Percentiles rank a stretch among this genome's conserved stretches.
phyloP scores from a whole-genome alignment of 345 rosid genomes.

The Eucalyptus regnans region DNA sequence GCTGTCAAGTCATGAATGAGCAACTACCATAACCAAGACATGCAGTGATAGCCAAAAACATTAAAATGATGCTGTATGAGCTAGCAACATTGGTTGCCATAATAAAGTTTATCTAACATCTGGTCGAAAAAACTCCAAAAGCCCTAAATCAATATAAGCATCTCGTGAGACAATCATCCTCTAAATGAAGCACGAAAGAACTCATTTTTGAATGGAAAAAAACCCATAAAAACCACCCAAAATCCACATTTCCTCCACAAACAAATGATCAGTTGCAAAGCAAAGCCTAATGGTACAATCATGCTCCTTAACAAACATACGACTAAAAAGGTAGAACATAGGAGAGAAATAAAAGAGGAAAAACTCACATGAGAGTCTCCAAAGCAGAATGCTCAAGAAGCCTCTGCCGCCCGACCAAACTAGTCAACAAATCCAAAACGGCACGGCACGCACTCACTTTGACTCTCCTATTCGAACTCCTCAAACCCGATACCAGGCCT shows the following conservation, averaged over 20 bases:
- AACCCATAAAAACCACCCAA: not conserved
- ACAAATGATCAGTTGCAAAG: not conserved
- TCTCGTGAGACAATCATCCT: not conserved
- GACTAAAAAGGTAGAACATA: not conserved
- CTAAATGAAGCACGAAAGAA: not conserved
- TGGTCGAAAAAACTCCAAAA: not conserved
- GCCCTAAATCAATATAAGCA: not conserved
- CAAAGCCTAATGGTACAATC: not conserved
- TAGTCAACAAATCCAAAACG: constrained; percentile 37
- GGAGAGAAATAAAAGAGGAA: not conserved
- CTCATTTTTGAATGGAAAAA: not conserved
- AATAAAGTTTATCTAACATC: not conserved
- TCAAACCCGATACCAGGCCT: constrained; percentile 13
- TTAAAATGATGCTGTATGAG: not conserved
- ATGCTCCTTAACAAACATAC: not conserved
- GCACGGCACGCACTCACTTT: constrained; percentile 28
- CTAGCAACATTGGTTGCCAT: not conserved
- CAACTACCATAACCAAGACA: not conserved
- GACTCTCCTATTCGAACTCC: not conserved
- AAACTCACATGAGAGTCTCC: constrained; percentile 29
- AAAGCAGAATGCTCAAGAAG: constrained; percentile 26
- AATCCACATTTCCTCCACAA: not conserved
- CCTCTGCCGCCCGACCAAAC: constrained; percentile 23
- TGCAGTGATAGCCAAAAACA: not conserved
- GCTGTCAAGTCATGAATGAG: not conserved